These are phyloP conservation scores for Diplocarpon rosae DNA, from an alignment of 2,329 filamentous ascomycete genomes.

Conservation along the genomic window DNA sequence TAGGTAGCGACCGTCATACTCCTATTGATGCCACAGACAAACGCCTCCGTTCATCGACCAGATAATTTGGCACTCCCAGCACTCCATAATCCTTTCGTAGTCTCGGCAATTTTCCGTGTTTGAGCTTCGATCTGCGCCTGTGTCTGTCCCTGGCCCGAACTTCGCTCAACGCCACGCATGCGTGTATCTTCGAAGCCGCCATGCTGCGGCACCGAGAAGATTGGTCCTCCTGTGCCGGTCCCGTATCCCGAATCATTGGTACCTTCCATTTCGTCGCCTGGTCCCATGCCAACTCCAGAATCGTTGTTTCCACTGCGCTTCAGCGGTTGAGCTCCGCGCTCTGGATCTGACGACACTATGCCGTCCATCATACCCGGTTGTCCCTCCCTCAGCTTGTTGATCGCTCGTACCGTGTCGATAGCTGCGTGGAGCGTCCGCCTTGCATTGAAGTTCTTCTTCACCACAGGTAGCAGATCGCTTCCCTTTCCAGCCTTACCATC, in stretches of 20 bases:
- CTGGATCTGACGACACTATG: conserved; percentile 40
- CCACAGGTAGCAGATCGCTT: conserved; percentile 54
- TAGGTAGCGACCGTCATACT: conserved; percentile 4
- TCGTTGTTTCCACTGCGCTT: conserved; percentile 32
- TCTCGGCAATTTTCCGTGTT: conserved; percentile 49
- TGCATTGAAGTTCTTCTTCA: conserved; percentile 68
- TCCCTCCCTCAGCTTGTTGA: conserved; percentile 58
- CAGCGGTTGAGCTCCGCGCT: conserved; percentile 29
- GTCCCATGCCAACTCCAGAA: conserved; percentile 30
- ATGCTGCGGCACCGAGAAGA: conserved; percentile 1
- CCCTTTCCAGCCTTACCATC: conserved; percentile 35
- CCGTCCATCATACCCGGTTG: conserved; percentile 51
- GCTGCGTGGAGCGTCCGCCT: conserved; percentile 57
- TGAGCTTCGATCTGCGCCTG: conserved; percentile 27
- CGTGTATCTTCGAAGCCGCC: conserved; percentile 11
- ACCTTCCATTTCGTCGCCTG: conserved; percentile 18
- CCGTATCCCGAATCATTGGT: conserved; percentile 21
- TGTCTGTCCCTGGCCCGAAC: conserved; percentile 26
- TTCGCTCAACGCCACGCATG: conserved; percentile 22
- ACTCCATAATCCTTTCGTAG: conserved; percentile 51
- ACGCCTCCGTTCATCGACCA: conserved; percentile 11
- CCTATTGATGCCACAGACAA: background rate
- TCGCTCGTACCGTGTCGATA: conserved; percentile 60
- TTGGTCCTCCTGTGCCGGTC: conserved; percentile 5
- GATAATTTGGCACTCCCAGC: conserved; percentile 20